These are phyloP conservation scores for Kwoniella dendrophila DNA, from an alignment of 768 basidiomycete species.

Conservation along the genomic window DNA sequence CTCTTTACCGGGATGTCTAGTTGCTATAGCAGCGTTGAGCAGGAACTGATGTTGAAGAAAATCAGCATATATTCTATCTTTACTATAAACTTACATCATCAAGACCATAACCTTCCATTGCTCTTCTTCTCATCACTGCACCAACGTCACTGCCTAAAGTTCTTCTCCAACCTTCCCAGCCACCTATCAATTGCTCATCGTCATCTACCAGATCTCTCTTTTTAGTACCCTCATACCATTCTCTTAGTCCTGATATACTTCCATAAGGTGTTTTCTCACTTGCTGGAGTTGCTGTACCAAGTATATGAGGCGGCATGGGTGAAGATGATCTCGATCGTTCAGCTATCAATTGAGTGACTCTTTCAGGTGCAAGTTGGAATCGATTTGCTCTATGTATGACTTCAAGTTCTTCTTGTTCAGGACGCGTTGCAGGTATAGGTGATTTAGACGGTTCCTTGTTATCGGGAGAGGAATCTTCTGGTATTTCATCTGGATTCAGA, in stretches of 20 bases:
- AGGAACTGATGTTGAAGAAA: slow-evolving; percentile 29
- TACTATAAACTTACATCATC: slow-evolving; percentile 39
- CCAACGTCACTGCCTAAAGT: slow-evolving; percentile 44
- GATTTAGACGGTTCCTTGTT: slow-evolving; percentile 6
- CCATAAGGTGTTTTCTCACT: slow-evolving; percentile 5
- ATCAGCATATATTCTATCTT: slow-evolving; percentile 10
- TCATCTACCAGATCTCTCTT: slow-evolving; percentile 20
- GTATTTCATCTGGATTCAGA: slow-evolving; percentile 17
- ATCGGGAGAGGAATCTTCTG: background rate
- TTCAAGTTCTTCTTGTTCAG: slow-evolving; percentile 9
- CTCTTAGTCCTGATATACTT: slow-evolving; percentile 12
- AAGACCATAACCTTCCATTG: slow-evolving; percentile 51
- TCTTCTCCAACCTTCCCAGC: slow-evolving; percentile 25
- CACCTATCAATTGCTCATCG: slow-evolving; percentile 26
- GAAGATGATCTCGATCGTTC: slow-evolving; percentile 21
- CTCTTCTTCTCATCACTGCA: slow-evolving; percentile 43
- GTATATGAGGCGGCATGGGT: slow-evolving; percentile 10
- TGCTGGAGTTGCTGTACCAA: background rate
- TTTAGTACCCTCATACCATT: slow-evolving; percentile 20
- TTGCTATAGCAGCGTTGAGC: slow-evolving; percentile 48
- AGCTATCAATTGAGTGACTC: slow-evolving; percentile 21
- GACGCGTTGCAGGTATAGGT: background rate
- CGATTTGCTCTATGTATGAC: slow-evolving; percentile 25
- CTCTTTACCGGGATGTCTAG: slow-evolving; percentile 37
- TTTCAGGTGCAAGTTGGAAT: slow-evolving; percentile 38